A percentile compares a stretch with the other conserved stretches of the same genome.
Conservation (phyloP, 208 protist genomes). For the Leishmania mexicana region DNA sequence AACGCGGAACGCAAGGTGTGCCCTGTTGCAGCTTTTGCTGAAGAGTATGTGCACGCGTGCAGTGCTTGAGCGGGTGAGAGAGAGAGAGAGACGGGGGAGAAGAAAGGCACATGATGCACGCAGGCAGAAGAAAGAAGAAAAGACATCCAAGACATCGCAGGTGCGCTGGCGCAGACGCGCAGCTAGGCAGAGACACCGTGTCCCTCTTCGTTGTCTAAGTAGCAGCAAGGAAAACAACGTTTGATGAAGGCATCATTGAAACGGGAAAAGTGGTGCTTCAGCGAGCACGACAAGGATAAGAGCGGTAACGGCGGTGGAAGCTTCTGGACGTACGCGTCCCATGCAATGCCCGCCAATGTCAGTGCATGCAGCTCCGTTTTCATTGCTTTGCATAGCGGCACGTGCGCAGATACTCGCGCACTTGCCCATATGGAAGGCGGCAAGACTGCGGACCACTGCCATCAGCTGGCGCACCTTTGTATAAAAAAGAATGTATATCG, state of each 20-base stretch:
- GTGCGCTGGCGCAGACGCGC: neutral
- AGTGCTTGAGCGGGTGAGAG: slow-evolving; percentile 2
- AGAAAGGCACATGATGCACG: neutral
- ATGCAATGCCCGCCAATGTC: neutral
- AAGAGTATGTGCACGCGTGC: neutral
- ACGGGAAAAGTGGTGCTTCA: neutral
- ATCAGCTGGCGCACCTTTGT: neutral
- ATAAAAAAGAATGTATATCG: neutral
- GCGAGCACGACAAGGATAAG: neutral
- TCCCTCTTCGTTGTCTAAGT: neutral
- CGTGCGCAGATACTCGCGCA: neutral
- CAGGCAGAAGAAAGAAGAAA: neutral
- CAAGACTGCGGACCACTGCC: neutral
- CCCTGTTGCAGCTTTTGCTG: neutral
- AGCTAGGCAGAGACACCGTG: neutral
- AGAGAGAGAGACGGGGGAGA: neutral
- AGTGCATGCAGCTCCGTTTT: neutral
- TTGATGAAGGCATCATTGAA: neutral
- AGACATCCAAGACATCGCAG: neutral
- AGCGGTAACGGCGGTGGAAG: neutral
- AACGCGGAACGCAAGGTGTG: neutral
- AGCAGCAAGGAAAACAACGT: neutral
- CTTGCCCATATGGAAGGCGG: neutral
- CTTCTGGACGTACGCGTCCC: neutral
- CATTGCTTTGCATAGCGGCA: neutral